Evolutionary conservation across 371 early-diverging fungal species (phyloP).

Genomic region (Mortierella sp.): DNA sequence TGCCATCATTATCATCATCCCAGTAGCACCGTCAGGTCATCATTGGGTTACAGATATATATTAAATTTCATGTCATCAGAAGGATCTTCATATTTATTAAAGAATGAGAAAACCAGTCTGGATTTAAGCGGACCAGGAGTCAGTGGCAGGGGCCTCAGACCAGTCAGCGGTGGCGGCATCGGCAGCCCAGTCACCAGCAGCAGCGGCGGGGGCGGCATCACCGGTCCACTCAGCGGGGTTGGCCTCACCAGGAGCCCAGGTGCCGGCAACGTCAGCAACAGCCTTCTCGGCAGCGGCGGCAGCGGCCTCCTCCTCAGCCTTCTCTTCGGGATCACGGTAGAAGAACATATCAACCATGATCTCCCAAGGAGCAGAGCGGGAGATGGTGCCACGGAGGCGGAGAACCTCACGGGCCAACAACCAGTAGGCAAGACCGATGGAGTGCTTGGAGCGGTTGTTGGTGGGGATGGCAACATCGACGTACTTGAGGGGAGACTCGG

Average conservation of each 20-base stretch:
- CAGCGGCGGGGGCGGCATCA: conserved; percentile 41
- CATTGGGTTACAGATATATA: background rate
- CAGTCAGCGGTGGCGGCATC: conserved; percentile 68
- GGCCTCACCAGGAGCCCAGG: conserved; percentile 57
- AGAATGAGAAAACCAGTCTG: conserved; percentile 3
- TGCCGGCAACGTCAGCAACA: conserved; percentile 30
- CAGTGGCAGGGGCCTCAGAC: conserved; percentile 62
- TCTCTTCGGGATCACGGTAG: conserved; percentile 96
- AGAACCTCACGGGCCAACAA: conserved; percentile 98
- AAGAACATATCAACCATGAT: conserved; percentile 99
- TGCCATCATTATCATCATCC: background rate
- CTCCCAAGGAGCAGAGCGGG: conserved; percentile 89
- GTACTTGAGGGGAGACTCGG: conserved; percentile 94
- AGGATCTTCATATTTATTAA: conserved; percentile 5
- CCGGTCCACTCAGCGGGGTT: conserved; percentile 42
- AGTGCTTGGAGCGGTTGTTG: conserved; percentile 99
- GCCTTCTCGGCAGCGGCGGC: conserved; percentile 51
- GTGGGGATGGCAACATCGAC: conserved; percentile 99
- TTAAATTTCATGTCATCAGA: conserved; percentile 8
- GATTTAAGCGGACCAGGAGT: conserved; percentile 63
- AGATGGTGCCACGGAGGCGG: conserved; percentile 94
- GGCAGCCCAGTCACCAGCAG: conserved; percentile 67
- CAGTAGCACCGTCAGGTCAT: background rate
- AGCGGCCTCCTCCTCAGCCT: conserved; percentile 86
- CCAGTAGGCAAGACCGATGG: conserved; percentile 98